Base-by-base conservation (phyloP, 306 rosid genomes). In the Begonia peltatifolia region DNA sequence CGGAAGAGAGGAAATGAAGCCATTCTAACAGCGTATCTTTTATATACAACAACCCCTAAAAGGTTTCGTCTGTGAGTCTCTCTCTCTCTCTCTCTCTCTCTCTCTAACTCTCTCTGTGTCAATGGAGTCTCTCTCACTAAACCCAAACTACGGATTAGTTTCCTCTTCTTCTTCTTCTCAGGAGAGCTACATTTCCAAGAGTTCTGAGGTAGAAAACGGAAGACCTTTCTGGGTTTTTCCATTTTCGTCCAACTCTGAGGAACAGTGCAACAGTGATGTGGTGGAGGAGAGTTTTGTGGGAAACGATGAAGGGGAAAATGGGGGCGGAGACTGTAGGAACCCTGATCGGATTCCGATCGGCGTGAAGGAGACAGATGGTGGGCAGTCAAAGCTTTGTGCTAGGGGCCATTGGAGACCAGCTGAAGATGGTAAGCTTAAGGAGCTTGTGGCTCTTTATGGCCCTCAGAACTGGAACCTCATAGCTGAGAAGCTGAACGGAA, bases 391-490 rank as follows among this genome's bases (percentile, higher is more conserved):
- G 55, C 84, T 76, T 6, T 83, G 94, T 68, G 80, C 87, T 14
- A 83, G 99, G 70, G 99, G 99, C 9, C 99, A 90, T 74, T 90
- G 99, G 99, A 75, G 95, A 52, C 99, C 95, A 5, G 99, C 95
- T 0, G 99, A 90, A 74, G 99, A 90, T 63, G 52, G 86, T 12
- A 90, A 86, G 88, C 94, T 90, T 11, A 86, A 80, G 71, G 87
- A 90, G 25, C 93, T 90, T 7, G 99, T 90, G 1, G 71, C 82
- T 41, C 88, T 80, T 20, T 86, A 90, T 64, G 99, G 99, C 36
- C 95, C 99, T 56, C 99, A 90, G 42, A 90, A 85, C 72, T 90
- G 99, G 99, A 90, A 90, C 65, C 88, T 90, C 7, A 90, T 90
- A 22, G 99, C 99, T 0, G 92, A 90, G 38, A 90, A 86, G 76